Evolutionary conservation across 2,329 filamentous ascomycete genomes (phyloP).

Genomic region (Aspergillus pseudonomiae): DNA sequence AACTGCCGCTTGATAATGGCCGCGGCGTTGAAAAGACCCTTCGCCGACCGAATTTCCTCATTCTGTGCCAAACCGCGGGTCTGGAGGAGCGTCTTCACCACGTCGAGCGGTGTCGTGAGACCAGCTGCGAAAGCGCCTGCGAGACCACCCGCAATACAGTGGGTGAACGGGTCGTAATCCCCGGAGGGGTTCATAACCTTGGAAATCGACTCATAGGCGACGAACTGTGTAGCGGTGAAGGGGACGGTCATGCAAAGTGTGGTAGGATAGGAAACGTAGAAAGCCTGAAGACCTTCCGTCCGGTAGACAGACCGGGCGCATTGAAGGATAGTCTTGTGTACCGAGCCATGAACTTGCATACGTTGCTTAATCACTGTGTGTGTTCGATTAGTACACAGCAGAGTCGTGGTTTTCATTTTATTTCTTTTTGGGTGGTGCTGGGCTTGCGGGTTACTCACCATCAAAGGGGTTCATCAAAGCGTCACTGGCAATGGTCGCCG

Average conservation of each 20-base stretch:
- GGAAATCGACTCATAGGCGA: constrained; percentile 95
- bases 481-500: constrained; percentile 94
- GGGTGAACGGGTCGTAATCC: constrained; percentile 85
- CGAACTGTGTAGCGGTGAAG: constrained; percentile 95
- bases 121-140: constrained; percentile 93
- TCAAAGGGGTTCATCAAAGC: constrained; percentile 99
- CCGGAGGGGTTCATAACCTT: constrained; percentile 84
- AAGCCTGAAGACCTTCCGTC: constrained; percentile 84
- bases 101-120: constrained; percentile 93
- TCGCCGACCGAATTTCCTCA: constrained; percentile 80
- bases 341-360: constrained; percentile 98
- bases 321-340: constrained; percentile 81
- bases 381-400: background rate
- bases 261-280: constrained; percentile 98
- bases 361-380: constrained; percentile 94
- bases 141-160: constrained; percentile 88
- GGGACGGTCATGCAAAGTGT: constrained; percentile 98
- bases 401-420: background rate
- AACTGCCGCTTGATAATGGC: constrained; percentile 80
- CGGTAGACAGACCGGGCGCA: constrained; percentile 88
- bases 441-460: constrained; percentile 59
- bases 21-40: constrained; percentile 77
- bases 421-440: background rate
- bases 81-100: constrained; percentile 96
- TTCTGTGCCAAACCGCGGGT: constrained; percentile 85